Conservation (phyloP, 2,329 filamentous ascomycete genomes). For the Monilinia polystroma region DNA sequence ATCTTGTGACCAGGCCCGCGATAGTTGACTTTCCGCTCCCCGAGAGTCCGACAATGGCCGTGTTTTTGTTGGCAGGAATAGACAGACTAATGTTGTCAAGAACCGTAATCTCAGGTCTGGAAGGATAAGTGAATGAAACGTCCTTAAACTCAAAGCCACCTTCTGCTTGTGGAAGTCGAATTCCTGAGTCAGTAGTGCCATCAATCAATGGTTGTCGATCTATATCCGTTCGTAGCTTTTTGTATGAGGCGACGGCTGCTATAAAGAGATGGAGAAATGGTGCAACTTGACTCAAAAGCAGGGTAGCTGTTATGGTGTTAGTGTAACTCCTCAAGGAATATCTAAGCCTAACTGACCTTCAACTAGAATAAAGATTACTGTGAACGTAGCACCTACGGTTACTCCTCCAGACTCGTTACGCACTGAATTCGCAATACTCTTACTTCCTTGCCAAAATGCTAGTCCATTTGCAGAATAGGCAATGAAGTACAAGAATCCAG, state of each 20-base stretch:
- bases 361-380: slow-evolving; percentile 53
- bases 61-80: slow-evolving; percentile 42
- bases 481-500: slow-evolving; percentile 45
- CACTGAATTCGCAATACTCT: slow-evolving; percentile 46
- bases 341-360: slow-evolving; percentile 44
- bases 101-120: slow-evolving; percentile 35
- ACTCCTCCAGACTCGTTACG: slow-evolving; percentile 21
- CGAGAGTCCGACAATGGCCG: slow-evolving; percentile 58
- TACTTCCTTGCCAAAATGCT: slow-evolving; percentile 59
- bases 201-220: slow-evolving; percentile 30
- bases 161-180: slow-evolving; percentile 23
- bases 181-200: slow-evolving; percentile 26
- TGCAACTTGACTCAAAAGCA: slow-evolving; percentile 61
- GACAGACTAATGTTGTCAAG: slow-evolving; percentile 38
- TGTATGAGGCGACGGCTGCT: slow-evolving; percentile 56
- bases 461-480: slow-evolving; percentile 52
- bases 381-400: slow-evolving; percentile 45
- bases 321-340: background rate
- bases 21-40: slow-evolving; percentile 59
- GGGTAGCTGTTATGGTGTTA: slow-evolving; percentile 40
- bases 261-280: slow-evolving; percentile 62
- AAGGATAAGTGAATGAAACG: slow-evolving; percentile 36
- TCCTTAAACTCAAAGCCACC: slow-evolving; percentile 14
- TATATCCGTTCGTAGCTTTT: slow-evolving; percentile 47
- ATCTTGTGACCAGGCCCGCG: slow-evolving; percentile 53